These are phyloP conservation scores for Fragaria ananassa DNA, from an alignment of 306 rosid species.

Conservation along the genomic window DNA sequence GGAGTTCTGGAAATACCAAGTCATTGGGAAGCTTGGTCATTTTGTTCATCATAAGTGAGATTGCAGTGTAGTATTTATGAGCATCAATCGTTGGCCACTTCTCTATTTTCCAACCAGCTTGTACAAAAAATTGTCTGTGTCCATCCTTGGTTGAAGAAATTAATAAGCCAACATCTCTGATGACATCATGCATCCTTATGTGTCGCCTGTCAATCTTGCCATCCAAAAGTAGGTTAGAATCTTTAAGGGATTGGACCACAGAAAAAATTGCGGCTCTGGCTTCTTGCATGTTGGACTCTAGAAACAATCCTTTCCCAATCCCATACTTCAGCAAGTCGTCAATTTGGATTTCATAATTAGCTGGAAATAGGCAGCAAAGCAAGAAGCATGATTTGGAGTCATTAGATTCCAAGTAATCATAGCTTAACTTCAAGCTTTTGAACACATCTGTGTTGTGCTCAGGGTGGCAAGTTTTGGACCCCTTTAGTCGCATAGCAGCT, in stretches of 20 bases:
- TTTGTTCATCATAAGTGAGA: background rate
- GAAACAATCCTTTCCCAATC: background rate
- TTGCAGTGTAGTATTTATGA: background rate
- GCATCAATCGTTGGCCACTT: no score
- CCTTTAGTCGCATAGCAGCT: background rate
- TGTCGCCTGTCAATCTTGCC: background rate
- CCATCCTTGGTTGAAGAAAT: no score
- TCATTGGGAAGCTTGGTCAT: background rate
- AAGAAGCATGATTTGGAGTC: background rate
- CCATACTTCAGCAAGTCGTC: background rate
- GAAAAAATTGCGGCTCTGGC: background rate
- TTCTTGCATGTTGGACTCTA: background rate
- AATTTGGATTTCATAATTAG: background rate
- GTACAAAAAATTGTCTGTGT: background rate
- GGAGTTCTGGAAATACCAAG: background rate
- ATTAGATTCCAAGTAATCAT: background rate
- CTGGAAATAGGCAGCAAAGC: background rate
- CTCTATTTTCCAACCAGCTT: no score
- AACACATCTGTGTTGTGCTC: background rate
- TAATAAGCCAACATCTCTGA: background rate
- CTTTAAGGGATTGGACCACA: background rate
- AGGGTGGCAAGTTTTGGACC: fast-evolving
- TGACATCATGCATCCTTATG: background rate
- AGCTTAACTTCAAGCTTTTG: background rate
- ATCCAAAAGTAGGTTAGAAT: background rate